phyloP scores from a whole-genome alignment of 2,329 filamentous ascomycete species.

The Basipetospora chlamydospora region DNA sequence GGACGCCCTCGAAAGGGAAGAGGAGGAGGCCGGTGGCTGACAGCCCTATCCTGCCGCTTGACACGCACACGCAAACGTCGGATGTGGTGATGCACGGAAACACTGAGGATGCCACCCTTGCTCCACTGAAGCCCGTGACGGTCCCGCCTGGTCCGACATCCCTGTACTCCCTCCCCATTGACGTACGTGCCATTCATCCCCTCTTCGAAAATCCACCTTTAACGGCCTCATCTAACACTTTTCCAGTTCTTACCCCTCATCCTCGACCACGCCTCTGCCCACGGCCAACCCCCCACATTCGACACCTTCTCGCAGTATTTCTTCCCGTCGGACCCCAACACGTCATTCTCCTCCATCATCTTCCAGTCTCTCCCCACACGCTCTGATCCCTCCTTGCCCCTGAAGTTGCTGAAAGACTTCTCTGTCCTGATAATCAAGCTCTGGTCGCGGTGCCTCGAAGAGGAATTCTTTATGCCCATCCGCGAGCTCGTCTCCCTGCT shows the following conservation, averaged over 20 bases:
- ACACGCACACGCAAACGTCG: slow-evolving; percentile 20
- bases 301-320: slow-evolving; percentile 49
- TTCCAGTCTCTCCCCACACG: slow-evolving; percentile 50
- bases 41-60: slow-evolving; percentile 50
- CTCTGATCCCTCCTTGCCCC: slow-evolving; percentile 31
- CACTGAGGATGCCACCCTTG: background rate
- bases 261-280: slow-evolving; percentile 44
- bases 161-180: slow-evolving; percentile 19
- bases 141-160: slow-evolving; percentile 1
- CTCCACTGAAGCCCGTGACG: background rate
- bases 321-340: slow-evolving; percentile 48
- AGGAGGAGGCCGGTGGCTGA: slow-evolving; percentile 51
- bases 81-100: slow-evolving; percentile 23
- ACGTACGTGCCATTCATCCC: slow-evolving; percentile 21
- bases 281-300: slow-evolving; percentile 45
- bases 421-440: slow-evolving; percentile 48
- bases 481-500: slow-evolving; percentile 51
- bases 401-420: slow-evolving; percentile 48
- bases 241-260: slow-evolving; percentile 47
- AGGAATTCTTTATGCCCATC: slow-evolving; percentile 48
- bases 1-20: slow-evolving; percentile 54
- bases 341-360: slow-evolving; percentile 51
- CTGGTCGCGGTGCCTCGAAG: slow-evolving; percentile 53
- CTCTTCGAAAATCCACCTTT: no score
- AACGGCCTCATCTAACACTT: slow-evolving; percentile 11